A percentile compares a stretch with the other conserved stretches of the same genome.
These are phyloP conservation scores for Tagetes erecta DNA, from an alignment of 129 eudicot genomes.

Conservation along the genomic window DNA sequence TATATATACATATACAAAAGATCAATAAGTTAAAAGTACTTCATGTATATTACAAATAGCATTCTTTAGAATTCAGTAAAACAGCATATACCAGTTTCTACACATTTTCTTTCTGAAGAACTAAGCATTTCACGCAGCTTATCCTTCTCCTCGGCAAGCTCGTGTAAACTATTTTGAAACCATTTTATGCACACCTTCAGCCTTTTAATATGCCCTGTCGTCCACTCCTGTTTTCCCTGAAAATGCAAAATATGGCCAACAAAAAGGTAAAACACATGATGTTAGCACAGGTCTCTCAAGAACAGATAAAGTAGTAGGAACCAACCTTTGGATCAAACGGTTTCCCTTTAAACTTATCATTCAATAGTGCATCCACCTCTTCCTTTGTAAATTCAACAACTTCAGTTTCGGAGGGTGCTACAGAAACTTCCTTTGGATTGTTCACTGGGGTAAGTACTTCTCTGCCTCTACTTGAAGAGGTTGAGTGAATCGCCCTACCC, in stretches of 20 bases:
- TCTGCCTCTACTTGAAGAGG: constrained; percentile 51
- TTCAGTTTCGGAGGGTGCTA: constrained; percentile 40
- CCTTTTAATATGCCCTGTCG: constrained; percentile 39
- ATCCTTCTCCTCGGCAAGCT: constrained; percentile 44
- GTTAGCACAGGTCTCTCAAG: not conserved
- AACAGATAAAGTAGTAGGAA: not conserved
- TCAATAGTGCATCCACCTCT: constrained; percentile 49
- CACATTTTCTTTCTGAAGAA: constrained; percentile 39
- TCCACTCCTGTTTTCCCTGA: constrained; percentile 49
- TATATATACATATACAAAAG: constrained; percentile 13
- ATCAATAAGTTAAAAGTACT: not conserved
- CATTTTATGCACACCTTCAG: constrained; percentile 54
- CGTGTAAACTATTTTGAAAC: constrained; percentile 50
- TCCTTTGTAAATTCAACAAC: constrained; percentile 54
- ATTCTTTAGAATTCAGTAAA: not conserved
- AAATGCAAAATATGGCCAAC: constrained; percentile 9
- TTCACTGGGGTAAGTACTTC: constrained; percentile 37
- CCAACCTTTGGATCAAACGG: constrained; percentile 64
- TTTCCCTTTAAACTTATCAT: constrained; percentile 52
- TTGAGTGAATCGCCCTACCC: constrained; percentile 47
- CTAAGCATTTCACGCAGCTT: constrained; percentile 38
- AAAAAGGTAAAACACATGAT: constrained; percentile 8
- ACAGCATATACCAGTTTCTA: constrained; percentile 44
- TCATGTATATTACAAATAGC: not conserved
- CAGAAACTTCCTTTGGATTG: constrained; percentile 33